Conservation (phyloP, 352 stramenopile genomes). For the Globisporangium mamillatum region DNA sequence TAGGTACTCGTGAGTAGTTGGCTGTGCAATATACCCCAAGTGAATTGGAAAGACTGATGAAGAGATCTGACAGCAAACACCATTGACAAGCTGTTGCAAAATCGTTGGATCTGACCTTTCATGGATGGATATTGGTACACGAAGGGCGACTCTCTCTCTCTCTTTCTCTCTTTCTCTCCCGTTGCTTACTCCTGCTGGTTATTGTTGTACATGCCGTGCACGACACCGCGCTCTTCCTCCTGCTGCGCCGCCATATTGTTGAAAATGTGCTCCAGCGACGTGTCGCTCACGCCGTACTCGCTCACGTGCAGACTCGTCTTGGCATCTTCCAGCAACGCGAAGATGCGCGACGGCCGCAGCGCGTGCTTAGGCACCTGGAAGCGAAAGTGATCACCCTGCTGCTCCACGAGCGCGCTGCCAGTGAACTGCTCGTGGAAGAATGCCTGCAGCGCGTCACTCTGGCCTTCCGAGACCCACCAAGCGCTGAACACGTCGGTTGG, state of each 20-base stretch:
- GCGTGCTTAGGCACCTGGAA: constrained; percentile 64
- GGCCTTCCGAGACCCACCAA: constrained; percentile 54
- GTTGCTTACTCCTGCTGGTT: neutral
- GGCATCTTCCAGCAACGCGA: constrained; percentile 65
- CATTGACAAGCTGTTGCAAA: no score
- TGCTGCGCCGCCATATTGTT: constrained; percentile 85
- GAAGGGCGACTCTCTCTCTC: neutral
- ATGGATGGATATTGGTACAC: constrained; percentile 1
- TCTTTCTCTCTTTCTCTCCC: neutral
- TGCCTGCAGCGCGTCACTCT: constrained; percentile 29
- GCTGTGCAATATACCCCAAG: no score
- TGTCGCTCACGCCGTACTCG: constrained; percentile 87
- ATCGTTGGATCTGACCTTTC: neutral
- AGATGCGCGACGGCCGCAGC: constrained; percentile 48
- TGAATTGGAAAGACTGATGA: no score
- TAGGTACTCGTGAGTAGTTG: no score
- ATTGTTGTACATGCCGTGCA: constrained; percentile 10
- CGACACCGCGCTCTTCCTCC: constrained; percentile 34
- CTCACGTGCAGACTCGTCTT: constrained; percentile 56
- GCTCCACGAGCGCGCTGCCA: constrained; percentile 45
- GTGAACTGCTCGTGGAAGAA: constrained; percentile 40
- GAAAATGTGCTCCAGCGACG: constrained; percentile 91
- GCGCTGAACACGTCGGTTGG: constrained; percentile 44
- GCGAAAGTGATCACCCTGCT: constrained; percentile 58
- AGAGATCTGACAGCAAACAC: no score